Conservation (phyloP, 805 yeast species). For the Myxozyma geophila region DNA sequence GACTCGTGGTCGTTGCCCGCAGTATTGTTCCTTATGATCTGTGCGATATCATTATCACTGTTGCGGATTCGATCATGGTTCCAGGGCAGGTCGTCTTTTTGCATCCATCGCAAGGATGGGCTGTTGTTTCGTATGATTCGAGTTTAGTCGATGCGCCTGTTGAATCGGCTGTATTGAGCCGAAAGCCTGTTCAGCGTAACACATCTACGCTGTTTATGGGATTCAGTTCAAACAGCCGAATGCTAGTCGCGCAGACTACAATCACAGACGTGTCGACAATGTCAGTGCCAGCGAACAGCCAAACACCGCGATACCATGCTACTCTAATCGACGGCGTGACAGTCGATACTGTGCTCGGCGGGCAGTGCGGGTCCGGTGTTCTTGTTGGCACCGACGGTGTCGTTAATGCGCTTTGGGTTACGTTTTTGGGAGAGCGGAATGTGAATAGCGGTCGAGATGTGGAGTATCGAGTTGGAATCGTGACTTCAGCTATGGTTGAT, state of each 20-base stretch:
- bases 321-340: constrained; percentile 78
- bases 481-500: constrained; percentile 64
- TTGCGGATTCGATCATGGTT: constrained; percentile 83
- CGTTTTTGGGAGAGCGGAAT: constrained; percentile 75
- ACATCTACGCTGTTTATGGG: constrained; percentile 81
- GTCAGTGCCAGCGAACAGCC: constrained; percentile 68
- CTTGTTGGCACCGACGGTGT: constrained; percentile 77
- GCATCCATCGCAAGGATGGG: constrained; percentile 87
- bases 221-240: constrained; percentile 68
- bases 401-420: constrained; percentile 82
- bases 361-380: constrained; percentile 79
- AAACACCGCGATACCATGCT: constrained; percentile 81
- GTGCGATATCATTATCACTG: constrained; percentile 72
- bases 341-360: constrained; percentile 71
- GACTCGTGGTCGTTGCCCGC: constrained; percentile 79
- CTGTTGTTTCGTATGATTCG: constrained; percentile 83
- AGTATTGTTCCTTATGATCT: constrained; percentile 80
- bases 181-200: constrained; percentile 67
- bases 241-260: constrained; percentile 73
- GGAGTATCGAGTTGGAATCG: constrained; percentile 74
- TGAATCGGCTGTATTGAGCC: constrained; percentile 65
- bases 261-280: constrained; percentile 78
- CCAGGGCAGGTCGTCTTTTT: constrained; percentile 81
- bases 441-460: constrained; percentile 60
- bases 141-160: constrained; percentile 70